Conservation (phyloP, 805 yeast genomes). For the Phaffomyces opuntiae region DNA sequence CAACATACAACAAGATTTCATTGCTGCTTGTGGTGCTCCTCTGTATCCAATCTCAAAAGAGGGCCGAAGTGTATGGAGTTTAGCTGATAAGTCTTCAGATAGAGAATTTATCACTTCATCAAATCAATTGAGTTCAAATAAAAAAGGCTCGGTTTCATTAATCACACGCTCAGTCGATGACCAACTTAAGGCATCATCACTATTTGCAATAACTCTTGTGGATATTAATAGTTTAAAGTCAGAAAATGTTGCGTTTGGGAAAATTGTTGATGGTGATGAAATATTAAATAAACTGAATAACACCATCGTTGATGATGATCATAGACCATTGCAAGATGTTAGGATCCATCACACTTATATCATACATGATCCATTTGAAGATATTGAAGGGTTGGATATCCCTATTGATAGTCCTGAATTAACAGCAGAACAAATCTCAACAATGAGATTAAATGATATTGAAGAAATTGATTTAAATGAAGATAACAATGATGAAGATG, state of each 20-base stretch:
- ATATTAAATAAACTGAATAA: constrained; percentile 38
- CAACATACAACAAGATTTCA: constrained; percentile 32
- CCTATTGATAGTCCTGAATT: constrained; percentile 32
- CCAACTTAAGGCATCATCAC: constrained; percentile 25
- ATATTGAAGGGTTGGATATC: constrained; percentile 19
- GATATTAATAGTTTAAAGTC: constrained; percentile 17
- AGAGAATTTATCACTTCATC: constrained; percentile 14
- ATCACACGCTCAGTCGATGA: constrained; percentile 8
- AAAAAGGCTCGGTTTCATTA: constrained; percentile 31
- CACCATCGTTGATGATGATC: constrained; percentile 30
- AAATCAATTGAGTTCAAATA: constrained; percentile 21
- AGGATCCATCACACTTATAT: constrained; percentile 45
- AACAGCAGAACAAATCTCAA: constrained; percentile 27
- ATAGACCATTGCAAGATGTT: constrained; percentile 41
- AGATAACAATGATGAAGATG: constrained; percentile 21
- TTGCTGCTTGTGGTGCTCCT: constrained; percentile 44
- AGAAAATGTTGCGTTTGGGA: constrained; percentile 36
- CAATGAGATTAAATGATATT: constrained; percentile 22
- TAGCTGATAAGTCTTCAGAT: constrained; percentile 14
- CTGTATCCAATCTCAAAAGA: constrained; percentile 30
- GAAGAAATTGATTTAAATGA: constrained; percentile 17
- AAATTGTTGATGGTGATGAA: constrained; percentile 43
- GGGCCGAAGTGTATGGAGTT: constrained; percentile 28
- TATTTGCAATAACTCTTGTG: constrained; percentile 31
- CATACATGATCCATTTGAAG: constrained; percentile 48